Evolutionary conservation across 106 monocot genomes (phyloP), one percentile per base, ranked within the genome.

Genomic region (Phalaenopsis aphrodite): DNA sequence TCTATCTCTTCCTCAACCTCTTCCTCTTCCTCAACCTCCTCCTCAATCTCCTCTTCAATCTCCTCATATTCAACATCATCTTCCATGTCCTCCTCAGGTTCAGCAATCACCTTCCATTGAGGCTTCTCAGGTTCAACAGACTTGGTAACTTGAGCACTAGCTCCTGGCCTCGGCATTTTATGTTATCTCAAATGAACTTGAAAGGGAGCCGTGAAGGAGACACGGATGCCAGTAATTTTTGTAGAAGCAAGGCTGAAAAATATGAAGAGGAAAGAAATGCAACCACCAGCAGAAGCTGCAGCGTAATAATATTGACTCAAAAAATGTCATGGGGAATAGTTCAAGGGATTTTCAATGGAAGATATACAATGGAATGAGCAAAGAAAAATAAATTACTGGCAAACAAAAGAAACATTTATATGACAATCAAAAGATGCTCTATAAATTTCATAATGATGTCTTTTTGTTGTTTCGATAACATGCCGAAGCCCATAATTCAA

Each of bases 201-300:
- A 41, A 86, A 82, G 83, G 75, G 58, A 84, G 88, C 88, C 84
- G 84, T 88, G 88, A 86, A 83, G 78, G 80, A 79, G 75, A 78
- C 80, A 91, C 86, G 86, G 81, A 72, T 79, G 87, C 90, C 84
- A 81, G 80, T 81, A 85, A 82, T 68, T 81, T 78, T 90, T 85
- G 83, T 78, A 83, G 66, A 77, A 81, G 87, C 83, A 79, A 80
- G 80, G 39, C 56, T 67, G 79, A 23, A 89, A 66, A 83, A 14
- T 82, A 82, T 78, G 86, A 84, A 80, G 84, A 78, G 78, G 82
- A 78, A 84, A 86, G 82, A 78, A 87, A 80, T 56, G 71, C 65
- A 85, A 85, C 82, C 78, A 57, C 87, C 82, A 85, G 81, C 67
- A 82, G 78, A 82, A 90, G 81, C 81, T 77, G 84, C 82, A 84